Evolutionary conservation across 2,329 filamentous ascomycete species (phyloP).

Genomic region (Byssoonygena ceratinophila): DNA sequence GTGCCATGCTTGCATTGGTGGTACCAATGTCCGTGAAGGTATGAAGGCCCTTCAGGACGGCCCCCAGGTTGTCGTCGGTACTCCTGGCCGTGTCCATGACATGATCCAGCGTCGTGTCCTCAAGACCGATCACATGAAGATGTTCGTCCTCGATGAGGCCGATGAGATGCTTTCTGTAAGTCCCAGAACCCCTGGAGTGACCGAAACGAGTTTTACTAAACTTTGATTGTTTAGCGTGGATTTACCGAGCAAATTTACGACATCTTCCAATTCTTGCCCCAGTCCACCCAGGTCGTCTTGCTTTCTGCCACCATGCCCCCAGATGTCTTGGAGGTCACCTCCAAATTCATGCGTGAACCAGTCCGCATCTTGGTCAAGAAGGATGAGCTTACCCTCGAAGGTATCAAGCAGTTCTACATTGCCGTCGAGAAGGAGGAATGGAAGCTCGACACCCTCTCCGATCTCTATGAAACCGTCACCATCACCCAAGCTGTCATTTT

Average conservation of each 20-base stretch:
- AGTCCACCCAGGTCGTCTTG: constrained; percentile 96
- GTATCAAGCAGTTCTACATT: constrained; percentile 99
- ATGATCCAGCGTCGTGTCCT: constrained; percentile 98
- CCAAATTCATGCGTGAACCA: constrained; percentile 99
- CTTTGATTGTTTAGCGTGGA: constrained; percentile 50
- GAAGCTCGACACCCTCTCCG: constrained; percentile 98
- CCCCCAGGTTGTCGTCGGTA: constrained; percentile 94
- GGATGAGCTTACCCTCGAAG: constrained; percentile 97
- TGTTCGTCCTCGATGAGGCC: constrained; percentile 98
- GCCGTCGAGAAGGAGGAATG: constrained; percentile 99
- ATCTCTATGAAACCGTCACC: constrained; percentile 98
- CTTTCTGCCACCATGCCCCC: constrained; percentile 98
- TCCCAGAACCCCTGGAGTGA: constrained; percentile 3
- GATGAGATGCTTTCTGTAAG: constrained; percentile 74
- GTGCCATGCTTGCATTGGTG: constrained; percentile 98
- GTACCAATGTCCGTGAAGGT: constrained; percentile 94
- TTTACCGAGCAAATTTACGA: constrained; percentile 99
- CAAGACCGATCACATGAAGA: constrained; percentile 97
- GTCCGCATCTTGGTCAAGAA: constrained; percentile 99
- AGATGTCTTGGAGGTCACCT: constrained; percentile 98
- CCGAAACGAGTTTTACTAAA: neutral
- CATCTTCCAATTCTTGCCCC: constrained; percentile 97
- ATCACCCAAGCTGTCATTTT: constrained; percentile 99
- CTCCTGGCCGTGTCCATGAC: constrained; percentile 95
- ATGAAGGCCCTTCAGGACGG: constrained; percentile 96